These are phyloP conservation scores for Globisporangium iwayamae DNA, from an alignment of 352 stramenopile genomes.

Conservation along the genomic window DNA sequence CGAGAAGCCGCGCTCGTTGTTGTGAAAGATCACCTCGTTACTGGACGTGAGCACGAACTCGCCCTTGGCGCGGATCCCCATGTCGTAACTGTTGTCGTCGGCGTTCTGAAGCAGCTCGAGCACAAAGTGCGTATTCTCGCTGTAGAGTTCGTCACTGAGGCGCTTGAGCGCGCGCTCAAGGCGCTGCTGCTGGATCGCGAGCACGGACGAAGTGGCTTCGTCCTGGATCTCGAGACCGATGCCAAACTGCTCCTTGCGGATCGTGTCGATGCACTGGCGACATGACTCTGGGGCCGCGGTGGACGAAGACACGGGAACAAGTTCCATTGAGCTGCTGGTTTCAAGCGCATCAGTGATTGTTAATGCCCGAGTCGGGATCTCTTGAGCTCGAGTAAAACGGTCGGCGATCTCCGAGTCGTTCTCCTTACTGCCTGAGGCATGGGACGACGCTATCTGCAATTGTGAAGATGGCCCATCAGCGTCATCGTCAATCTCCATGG, in stretches of 20 bases:
- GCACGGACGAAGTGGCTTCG: constrained; percentile 45
- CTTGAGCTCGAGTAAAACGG: constrained; percentile 10
- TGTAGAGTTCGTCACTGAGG: constrained; percentile 84
- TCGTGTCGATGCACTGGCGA: constrained; percentile 47
- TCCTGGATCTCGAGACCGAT: constrained; percentile 68
- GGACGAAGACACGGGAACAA: neutral
- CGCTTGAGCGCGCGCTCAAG: constrained; percentile 82
- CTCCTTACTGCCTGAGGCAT: neutral
- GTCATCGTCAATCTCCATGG: neutral
- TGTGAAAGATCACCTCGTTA: constrained; percentile 69
- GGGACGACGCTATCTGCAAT: neutral
- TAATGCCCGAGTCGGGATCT: neutral
- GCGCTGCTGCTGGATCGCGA: constrained; percentile 73
- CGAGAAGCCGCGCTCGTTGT: constrained; percentile 85
- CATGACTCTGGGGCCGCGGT: constrained; percentile 23
- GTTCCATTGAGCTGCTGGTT: neutral
- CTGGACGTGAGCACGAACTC: constrained; percentile 54
- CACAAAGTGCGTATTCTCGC: constrained; percentile 86
- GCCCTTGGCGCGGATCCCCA: constrained; percentile 35
- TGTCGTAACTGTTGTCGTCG: constrained; percentile 75
- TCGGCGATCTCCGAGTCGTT: constrained; percentile 7
- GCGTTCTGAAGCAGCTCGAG: constrained; percentile 88
- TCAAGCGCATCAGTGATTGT: neutral
- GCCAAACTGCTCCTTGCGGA: constrained; percentile 76
- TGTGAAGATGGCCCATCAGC: neutral